Percentiles rank a stretch among this genome's conserved stretches.
phyloP scores from a whole-genome alignment of 106 monocot genomes.

The Phalaenopsis aphrodite region DNA sequence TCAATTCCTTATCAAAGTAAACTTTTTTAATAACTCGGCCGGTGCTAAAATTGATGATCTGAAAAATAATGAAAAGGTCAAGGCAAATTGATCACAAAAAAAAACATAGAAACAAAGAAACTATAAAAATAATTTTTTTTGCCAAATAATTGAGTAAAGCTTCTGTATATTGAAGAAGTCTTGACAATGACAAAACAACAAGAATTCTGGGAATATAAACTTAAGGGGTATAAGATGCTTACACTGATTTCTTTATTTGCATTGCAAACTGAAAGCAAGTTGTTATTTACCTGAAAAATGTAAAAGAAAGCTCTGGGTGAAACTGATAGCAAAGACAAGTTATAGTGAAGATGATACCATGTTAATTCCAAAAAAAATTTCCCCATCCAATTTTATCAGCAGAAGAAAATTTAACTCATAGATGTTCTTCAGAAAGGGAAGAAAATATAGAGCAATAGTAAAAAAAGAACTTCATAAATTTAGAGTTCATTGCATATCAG shows the following conservation, averaged over 20 bases:
- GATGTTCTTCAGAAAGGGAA: not conserved
- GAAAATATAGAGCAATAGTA: not conserved
- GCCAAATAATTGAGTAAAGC: not conserved
- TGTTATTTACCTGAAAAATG: constrained; percentile 86
- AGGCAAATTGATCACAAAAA: not conserved
- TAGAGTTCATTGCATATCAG: not conserved
- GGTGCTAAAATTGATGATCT: constrained; percentile 93
- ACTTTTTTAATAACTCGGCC: constrained; percentile 69
- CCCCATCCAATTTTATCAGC: not conserved
- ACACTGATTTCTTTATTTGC: constrained; percentile 87
- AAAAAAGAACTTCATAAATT: too few species aligned
- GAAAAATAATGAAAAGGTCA: constrained; percentile 2
- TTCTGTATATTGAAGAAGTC: not conserved
- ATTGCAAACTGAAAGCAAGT: constrained; percentile 87
- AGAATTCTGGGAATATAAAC: not conserved
- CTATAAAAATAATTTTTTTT: not conserved
- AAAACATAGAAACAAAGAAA: not conserved
- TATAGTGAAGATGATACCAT: not conserved
- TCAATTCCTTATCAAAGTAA: constrained; percentile 64
- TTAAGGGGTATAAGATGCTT: constrained; percentile 11
- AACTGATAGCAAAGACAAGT: not conserved
- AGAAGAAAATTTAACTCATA: not conserved
- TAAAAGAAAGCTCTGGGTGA: constrained; percentile 7
- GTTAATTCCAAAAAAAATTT: not conserved
- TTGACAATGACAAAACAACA: not conserved